phyloP scores from a whole-genome alignment of 2,329 filamentous ascomycete species.

The Stromatinia cepivora region DNA sequence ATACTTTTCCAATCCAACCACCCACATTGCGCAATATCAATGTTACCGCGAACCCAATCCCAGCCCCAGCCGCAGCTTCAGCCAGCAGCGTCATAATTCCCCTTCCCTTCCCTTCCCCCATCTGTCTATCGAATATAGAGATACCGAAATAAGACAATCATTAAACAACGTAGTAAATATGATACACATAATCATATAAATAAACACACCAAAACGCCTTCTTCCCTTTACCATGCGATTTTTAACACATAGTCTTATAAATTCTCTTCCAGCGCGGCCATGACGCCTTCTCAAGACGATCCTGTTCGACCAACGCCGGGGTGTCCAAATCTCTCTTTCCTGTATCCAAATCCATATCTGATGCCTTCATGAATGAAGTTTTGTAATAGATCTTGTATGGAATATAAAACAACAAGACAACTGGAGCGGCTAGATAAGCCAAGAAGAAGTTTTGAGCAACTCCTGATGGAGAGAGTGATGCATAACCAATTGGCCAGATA shows the following conservation, averaged over 20 bases:
- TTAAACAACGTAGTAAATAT: constrained; percentile 1
- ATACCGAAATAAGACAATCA: constrained; percentile 8
- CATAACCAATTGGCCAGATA: constrained; percentile 50
- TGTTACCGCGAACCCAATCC: too few species aligned
- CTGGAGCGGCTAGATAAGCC: constrained; percentile 54
- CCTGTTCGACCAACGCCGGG: constrained; percentile 32
- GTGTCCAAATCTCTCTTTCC: constrained; percentile 34
- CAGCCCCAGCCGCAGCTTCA: too few species aligned
- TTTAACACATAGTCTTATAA: constrained; percentile 21
- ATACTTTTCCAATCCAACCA: too few species aligned
- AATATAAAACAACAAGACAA: constrained; percentile 58
- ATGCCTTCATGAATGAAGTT: constrained; percentile 40
- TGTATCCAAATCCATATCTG: constrained; percentile 34
- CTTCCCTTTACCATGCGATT: not conserved
- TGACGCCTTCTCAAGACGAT: constrained; percentile 29
- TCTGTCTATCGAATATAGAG: constrained; percentile 1
- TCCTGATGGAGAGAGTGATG: constrained; percentile 30
- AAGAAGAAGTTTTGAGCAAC: constrained; percentile 58
- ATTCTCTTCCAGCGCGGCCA: constrained; percentile 37
- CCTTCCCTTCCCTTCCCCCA: not conserved
- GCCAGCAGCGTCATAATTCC: not conserved
- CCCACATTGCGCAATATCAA: too few species aligned
- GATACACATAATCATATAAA: constrained; percentile 4
- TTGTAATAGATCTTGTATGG: constrained; percentile 60
- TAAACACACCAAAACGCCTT: not conserved